These are phyloP conservation scores for Pholiota microspora DNA, from an alignment of 768 basidiomycete genomes.

Conservation along the genomic window DNA sequence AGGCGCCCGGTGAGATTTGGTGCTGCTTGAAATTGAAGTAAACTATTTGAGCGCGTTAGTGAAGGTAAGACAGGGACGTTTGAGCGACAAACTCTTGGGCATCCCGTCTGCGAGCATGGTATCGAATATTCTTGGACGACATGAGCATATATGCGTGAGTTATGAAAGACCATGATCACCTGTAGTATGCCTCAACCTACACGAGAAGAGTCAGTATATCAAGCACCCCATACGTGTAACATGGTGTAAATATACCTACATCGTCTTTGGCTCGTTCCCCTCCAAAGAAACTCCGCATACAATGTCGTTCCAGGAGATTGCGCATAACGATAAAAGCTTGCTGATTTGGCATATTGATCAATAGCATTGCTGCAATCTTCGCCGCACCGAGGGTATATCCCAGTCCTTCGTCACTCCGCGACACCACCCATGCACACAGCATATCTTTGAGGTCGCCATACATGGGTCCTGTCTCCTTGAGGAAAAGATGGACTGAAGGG, in stretches of 20 bases:
- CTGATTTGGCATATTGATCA: constrained; percentile 75
- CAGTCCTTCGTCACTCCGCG: constrained; percentile 79
- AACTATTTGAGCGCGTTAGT: constrained; percentile 41
- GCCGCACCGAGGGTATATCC: constrained; percentile 70
- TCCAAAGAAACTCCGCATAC: constrained; percentile 82
- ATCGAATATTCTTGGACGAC: constrained; percentile 73
- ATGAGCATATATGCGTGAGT: constrained; percentile 7
- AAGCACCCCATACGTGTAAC: constrained; percentile 2
- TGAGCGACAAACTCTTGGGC: constrained; percentile 64
- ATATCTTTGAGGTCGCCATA: constrained; percentile 82
- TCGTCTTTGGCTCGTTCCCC: constrained; percentile 70
- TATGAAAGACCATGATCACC: constrained; percentile 42
- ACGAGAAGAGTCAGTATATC: constrained; percentile 19
- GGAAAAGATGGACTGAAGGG: constrained; percentile 79
- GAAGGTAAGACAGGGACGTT: background rate
- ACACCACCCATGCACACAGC: constrained; percentile 85
- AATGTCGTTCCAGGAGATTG: constrained; percentile 83
- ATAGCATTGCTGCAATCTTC: constrained; percentile 81
- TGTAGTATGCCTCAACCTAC: constrained; percentile 89
- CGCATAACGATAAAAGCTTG: constrained; percentile 82
- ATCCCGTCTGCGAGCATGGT: constrained; percentile 89
- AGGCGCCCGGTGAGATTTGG: constrained; percentile 82
- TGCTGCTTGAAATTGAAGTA: constrained; percentile 96
- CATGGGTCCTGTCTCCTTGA: constrained; percentile 71
- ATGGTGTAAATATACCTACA: constrained; percentile 47